Percentiles rank a stretch among this genome's conserved stretches.
Evolutionary conservation across 169 alveolate genomes (phyloP).

Genomic region (Toxoplasma gondii): DNA sequence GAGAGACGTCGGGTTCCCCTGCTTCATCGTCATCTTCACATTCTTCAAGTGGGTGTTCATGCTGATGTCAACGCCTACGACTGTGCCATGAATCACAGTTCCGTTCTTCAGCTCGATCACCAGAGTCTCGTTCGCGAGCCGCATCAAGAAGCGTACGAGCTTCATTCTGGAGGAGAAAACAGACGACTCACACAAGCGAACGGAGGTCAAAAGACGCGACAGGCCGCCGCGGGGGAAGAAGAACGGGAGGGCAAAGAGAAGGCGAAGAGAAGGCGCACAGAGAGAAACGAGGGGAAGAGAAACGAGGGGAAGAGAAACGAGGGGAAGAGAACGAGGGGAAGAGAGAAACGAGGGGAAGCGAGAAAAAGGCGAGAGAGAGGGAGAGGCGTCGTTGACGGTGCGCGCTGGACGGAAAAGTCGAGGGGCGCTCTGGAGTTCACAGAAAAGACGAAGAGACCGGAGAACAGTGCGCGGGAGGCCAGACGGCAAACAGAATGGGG

Average conservation of each 20-base stretch:
- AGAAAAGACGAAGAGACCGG: too few relatives aligned
- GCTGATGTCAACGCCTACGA: conserved; percentile 96
- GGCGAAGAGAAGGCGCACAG: too few relatives aligned
- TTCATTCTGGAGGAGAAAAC: conserved; percentile 85
- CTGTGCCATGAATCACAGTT: conserved; percentile 95
- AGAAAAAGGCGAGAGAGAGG: too few relatives aligned
- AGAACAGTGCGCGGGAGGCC: too few relatives aligned
- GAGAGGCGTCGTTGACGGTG: too few relatives aligned
- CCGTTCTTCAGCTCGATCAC: conserved; percentile 97
- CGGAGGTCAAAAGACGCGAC: not conserved
- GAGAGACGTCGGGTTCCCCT: conserved; percentile 90
- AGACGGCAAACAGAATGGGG: too few relatives aligned
- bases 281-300: not conserved
- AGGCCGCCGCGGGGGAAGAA: too few relatives aligned
- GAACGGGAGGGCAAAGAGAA: not conserved
- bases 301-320: not conserved
- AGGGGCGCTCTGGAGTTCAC: too few relatives aligned
- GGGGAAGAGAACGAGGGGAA: not conserved
- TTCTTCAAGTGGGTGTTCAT: conserved; percentile 99
- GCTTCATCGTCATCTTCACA: conserved; percentile 95
- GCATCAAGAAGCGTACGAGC: conserved; percentile 96
- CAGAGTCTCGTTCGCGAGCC: conserved; percentile 95
- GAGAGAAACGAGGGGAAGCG: not conserved
- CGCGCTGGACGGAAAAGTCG: too few relatives aligned
- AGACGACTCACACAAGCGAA: not conserved